A percentile compares a stretch with the other conserved stretches of the same genome.
These are phyloP conservation scores for Pugionium dolabratum DNA, from an alignment of 345 rosid genomes.

Conservation along the genomic window DNA sequence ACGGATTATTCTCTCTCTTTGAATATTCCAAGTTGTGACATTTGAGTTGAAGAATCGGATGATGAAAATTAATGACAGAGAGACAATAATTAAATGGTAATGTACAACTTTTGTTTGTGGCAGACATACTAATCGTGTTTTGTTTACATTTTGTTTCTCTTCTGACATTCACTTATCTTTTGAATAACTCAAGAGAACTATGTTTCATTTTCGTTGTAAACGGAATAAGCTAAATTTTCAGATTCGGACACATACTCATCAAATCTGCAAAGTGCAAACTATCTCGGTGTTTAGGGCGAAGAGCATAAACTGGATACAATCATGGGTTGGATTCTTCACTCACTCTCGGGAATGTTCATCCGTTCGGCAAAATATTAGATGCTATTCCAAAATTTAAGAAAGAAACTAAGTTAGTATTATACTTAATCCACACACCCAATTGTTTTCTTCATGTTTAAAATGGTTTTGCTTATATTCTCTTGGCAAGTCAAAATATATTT, in stretches of 20 bases:
- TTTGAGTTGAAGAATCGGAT: constrained; percentile 24
- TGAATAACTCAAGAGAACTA: constrained; percentile 14
- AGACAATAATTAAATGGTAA: constrained; percentile 31
- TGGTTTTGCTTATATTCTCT: not conserved
- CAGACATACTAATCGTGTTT: constrained; percentile 36
- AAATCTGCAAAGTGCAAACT: not conserved
- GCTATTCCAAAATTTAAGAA: not conserved
- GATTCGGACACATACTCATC: not conserved
- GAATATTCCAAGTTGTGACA: constrained; percentile 30
- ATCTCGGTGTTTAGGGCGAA: not conserved
- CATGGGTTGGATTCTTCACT: not conserved
- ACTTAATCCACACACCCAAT: not conserved
- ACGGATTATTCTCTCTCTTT: not conserved
- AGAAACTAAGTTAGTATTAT: no score
- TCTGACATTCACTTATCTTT: constrained; percentile 1
- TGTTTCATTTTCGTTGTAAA: not conserved
- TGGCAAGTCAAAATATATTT: not conserved
- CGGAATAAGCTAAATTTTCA: not conserved
- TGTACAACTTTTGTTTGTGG: constrained; percentile 28
- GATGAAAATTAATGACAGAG: constrained; percentile 15
- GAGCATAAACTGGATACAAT: not conserved
- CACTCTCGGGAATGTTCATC: not conserved
- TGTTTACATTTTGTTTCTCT: constrained; percentile 23
- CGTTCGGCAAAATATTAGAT: not conserved
- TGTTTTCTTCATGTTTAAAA: not conserved